Evolutionary conservation across 345 rosid species (phyloP), one percentile per base, ranked within the genome.

Genomic region (Lumnitzera racemosa): DNA sequence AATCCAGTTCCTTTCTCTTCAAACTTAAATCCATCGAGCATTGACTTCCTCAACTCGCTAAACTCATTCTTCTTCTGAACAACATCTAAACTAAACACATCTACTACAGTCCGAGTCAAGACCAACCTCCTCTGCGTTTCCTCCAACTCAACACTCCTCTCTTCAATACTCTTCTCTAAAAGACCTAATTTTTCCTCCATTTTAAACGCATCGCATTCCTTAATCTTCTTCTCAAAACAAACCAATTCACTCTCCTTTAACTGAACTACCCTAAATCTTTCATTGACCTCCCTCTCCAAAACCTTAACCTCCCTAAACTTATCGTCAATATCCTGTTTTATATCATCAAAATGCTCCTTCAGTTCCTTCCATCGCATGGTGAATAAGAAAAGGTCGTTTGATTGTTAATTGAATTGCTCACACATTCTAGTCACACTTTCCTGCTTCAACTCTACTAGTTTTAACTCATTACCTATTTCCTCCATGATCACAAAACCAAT

Each of bases 351-450:
- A 0, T 36, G 65, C 31, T 61, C 61, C 69, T 60, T 23, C 47
- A 62, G 29, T 50, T 74, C 71, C 70, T 49, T 31, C 51, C 49
- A 67, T 49, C 56, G 63, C 49, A 63, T 36, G 0, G 51, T 7
- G n/a, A 63, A 46, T 41, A 10, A 5, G 15, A 46, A 46, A 12
- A 53, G 31, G 29, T 25, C 13, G 46, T 46, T 13, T 11, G 64
- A 49, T 3, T 51, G 56, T 24, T 25, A 15, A 24, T 53, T 25
- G 12, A 36, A 25, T 47, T 61, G 48, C 47, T 61, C 64, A 16
- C 14, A 61, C 24, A 47, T 55, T 23, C 14, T 51, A 47, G 15
- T 27, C 14, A 61, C 47, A 41, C 0, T 16, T 15, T 61, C 49
- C 47, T 0, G 50, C 23, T 61, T 36, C 64, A 61, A n/a, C 24